Base-by-base conservation (phyloP, 352 stramenopile species). In the Globisporangium canariense region DNA sequence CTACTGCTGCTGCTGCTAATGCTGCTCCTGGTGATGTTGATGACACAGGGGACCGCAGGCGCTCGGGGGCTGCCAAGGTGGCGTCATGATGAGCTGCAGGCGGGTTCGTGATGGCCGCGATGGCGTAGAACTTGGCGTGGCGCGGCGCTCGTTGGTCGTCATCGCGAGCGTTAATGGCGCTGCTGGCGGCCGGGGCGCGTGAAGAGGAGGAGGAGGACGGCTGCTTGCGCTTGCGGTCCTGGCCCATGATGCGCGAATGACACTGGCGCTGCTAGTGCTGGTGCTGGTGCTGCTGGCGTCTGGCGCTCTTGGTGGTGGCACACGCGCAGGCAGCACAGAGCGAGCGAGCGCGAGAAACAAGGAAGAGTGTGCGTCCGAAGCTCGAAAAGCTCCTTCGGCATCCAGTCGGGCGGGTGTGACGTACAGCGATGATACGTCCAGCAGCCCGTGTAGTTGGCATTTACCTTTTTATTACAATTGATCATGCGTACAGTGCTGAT, bases 41-140 rank as follows among this genome's bases (percentile, higher is more conserved):
- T 4, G 28, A 20, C 20, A 30, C 50, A 9, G 50, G 60, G 9
- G 52, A 16, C 22, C 52, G 59, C 22, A 41, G 7, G 10, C 22
- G 38, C 4, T 41, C 59, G 22, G 34, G 20, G 6, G 54, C n/a
- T 20, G 32, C 4, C 7, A 36, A 8, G 4, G 16, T 14, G 8
- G n/a, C 49, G 25, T 18, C 22, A 45, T n/a, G 49, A 9, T 51
- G 59, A n/a, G 40, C 59, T 59, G 18, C 10, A n/a, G 40, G 52
- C 2, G 61, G 61, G 28, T 53, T 32, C 10, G 61, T 66, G 61
- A 66, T 66, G 4, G 61, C 61, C 16, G 61, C 52, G 53, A 66
- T 66, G n/a, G 61, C 61, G 52, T 66, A 65, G 28, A 59, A 66
- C 61, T 66, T 66, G 52, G 61, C 41, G 52, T 66, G 41, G 43